Base-by-base conservation (phyloP, 169 alveolate species). In the Plasmodium adleri region DNA sequence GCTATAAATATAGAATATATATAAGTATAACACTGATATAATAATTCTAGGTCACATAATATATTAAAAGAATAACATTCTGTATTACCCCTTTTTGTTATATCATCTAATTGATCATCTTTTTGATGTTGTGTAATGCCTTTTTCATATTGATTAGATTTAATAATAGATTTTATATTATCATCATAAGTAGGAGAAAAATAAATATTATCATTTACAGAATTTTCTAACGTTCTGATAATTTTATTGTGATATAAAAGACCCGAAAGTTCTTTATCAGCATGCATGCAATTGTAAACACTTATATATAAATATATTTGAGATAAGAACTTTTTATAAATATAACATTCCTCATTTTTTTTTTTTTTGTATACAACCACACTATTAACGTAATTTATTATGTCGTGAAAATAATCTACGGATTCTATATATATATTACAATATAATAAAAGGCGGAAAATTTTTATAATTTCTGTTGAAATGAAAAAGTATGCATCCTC, bases 341-440 rank as follows among this genome's bases (percentile, higher is more conserved):
- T 28, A 26, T 10, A 20, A 54, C 17, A 15, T 39, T 39, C 47
- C 47, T 39, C 47, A 9, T 68, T 62, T 13, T 83, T 45, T 24
- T 68, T 60, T 72, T 10, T n/a, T 13, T 43, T 68, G 22, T 68
- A 26, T 22, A 83, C 26, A 17, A 68, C 43, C 47, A 39, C 5
- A 39, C 7, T 5, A 39, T 39, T 39, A 5, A 39, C 47, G 10
- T 39, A 39, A 20, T 83, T 83, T 68, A 83, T 58, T 26, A 83
- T 15, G 7, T 83, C 78, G 32, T 83, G 91, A 68, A 83, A 83
- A 68, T 83, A 83, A n/a, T 83, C 91, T 32, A 83, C 91, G 3
- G 85, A 72, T 63, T 83, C 91, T 28, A 54, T 39, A 72, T 83
- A 83, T 6, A 83, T 8, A 62, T 83, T 83, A 72, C 85, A 83